Evolutionary conservation across 225 moss, liverwort and hornwort species (phyloP).

Genomic region (Anthoceros angustus): DNA sequence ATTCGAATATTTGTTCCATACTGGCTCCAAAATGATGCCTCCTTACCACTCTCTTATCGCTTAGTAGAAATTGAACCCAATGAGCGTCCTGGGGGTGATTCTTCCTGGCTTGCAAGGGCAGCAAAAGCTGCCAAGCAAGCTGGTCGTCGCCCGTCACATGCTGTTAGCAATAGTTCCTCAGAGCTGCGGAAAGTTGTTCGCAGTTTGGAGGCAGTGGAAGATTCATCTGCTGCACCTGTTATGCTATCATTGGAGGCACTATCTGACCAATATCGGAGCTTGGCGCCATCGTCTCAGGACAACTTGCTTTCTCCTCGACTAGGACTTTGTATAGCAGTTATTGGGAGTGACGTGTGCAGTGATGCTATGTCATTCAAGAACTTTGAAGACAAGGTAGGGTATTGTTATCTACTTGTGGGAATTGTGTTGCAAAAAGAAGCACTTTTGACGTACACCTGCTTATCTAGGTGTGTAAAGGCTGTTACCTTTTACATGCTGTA

Average conservation of each 20-base stretch:
- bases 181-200: constrained; percentile 61
- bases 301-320: constrained; percentile 75
- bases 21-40: constrained; percentile 80
- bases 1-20: constrained; percentile 95
- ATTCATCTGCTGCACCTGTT: constrained; percentile 55
- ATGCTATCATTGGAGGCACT: constrained; percentile 94
- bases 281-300: constrained; percentile 65
- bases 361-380: constrained; percentile 72
- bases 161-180: constrained; percentile 30
- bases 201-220: constrained; percentile 59
- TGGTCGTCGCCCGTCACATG: constrained; percentile 66
- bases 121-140: constrained; percentile 98
- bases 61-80: constrained; percentile 86
- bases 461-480: background rate
- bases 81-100: constrained; percentile 52
- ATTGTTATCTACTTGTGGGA: background rate
- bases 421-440: background rate
- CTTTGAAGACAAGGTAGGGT: constrained; percentile 66
- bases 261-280: constrained; percentile 69
- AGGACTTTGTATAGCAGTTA: constrained; percentile 57
- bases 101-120: constrained; percentile 72
- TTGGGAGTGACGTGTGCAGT: constrained; percentile 52
- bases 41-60: constrained; percentile 63
- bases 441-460: background rate
- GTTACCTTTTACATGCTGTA: background rate